These are phyloP conservation scores for Entomophthora muscae DNA, from an alignment of 371 early-diverging fungal species.

Conservation along the genomic window DNA sequence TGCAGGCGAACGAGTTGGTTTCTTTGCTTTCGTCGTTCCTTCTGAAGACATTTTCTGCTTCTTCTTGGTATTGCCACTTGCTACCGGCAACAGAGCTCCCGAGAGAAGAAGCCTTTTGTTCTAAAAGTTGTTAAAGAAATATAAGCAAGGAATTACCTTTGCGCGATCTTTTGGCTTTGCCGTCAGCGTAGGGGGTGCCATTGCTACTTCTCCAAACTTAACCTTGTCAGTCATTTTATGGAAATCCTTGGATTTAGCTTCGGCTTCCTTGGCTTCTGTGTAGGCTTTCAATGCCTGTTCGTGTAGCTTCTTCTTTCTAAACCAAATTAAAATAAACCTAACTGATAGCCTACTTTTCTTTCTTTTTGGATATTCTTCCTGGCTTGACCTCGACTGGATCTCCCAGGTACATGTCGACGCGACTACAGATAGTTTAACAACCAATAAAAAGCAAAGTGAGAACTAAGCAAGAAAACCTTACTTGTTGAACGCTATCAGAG, in stretches of 20 bases:
- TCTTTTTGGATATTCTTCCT: neutral
- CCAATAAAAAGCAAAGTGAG: neutral
- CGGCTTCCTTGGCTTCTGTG: neutral
- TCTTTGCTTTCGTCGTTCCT: neutral
- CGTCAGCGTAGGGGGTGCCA: constrained; percentile 3
- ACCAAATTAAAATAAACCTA: neutral
- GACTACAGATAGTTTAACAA: neutral
- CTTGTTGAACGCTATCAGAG: neutral
- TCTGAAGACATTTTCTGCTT: neutral
- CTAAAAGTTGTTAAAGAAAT: neutral
- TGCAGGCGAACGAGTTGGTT: neutral
- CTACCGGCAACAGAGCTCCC: neutral
- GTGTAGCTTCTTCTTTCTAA: neutral
- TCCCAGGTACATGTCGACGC: neutral
- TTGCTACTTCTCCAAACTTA: constrained; percentile 7
- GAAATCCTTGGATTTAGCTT: constrained; percentile 3
- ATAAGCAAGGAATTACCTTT: neutral
- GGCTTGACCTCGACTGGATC: neutral
- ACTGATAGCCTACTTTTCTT: neutral
- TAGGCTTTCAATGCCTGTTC: neutral
- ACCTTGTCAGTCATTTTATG: constrained; percentile 3
- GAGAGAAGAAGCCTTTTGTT: neutral
- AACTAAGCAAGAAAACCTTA: neutral
- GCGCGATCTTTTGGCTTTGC: constrained; percentile 6
- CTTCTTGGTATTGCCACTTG: neutral